Base-by-base conservation (phyloP, 2,329 filamentous ascomycete genomes). In the Sordariomycetes sp. region DNA sequence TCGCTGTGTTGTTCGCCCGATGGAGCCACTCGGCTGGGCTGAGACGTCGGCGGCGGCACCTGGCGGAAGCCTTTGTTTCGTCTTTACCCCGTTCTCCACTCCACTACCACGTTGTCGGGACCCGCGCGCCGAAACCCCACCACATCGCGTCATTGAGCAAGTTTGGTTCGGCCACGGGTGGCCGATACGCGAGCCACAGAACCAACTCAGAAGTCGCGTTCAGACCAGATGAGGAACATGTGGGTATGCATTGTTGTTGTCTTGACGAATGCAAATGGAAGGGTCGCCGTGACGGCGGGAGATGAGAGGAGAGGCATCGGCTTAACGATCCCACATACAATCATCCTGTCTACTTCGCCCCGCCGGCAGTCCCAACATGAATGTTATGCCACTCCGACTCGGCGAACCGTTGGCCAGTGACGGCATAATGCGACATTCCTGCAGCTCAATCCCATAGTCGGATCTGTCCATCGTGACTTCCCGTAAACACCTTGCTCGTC, bases 401-500 rank as follows among this genome's bases (percentile, higher is more conserved):
- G 52, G 10, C 15, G 36, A 17, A 17, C 10, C 15, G 28, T 8
- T 32, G 28, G 28, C 28, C 28, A 32, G 28, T 32, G 28, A 32
- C 28, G 39, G 39, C 39, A n/a, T n/a, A 17, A 17, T 45, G 17
- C 39, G 15, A 50, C 20, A 10, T 2, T 50, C 45, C 45, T 20
- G 15, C 39, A 45, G 45, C 45, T 50, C 45, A 97, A 78, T 97
- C 94, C 90, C 91, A 97, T 69, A 92, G 92, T 69, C 87, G 89
- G 60, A 99, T 89, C 52, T 86, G 77, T 5, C 94, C 92, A 65
- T 96, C 90, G 71, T 95, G 72, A 22, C 94, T 94, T 13, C 90
- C 95, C 34, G 91, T 95, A 1, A 86, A 88, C 39, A 97, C 84
- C 77, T 96, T 96, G 67, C 87, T 94, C 20, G 87, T 94, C 77